These are phyloP conservation scores for Prunus yedoensis DNA, from an alignment of 331 rosid species.

Conservation along the genomic window DNA sequence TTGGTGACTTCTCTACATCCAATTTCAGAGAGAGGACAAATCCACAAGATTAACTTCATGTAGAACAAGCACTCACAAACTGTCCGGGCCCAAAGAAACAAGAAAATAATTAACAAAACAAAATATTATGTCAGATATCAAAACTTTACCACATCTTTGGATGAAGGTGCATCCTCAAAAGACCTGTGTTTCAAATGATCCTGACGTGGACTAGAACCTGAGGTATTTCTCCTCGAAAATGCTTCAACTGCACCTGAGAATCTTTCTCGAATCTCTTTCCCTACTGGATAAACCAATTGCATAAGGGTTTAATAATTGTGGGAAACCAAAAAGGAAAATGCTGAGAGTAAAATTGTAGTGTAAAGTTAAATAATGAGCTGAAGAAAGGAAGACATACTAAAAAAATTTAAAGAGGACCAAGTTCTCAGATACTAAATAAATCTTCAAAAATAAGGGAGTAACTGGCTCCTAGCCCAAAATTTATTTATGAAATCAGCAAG, in stretches of 20 bases:
- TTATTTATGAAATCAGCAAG: background rate
- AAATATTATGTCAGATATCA: constrained; percentile 5
- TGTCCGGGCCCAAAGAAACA: background rate
- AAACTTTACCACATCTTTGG: constrained; percentile 65
- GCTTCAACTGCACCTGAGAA: constrained; percentile 84
- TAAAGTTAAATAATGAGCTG: background rate
- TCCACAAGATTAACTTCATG: background rate
- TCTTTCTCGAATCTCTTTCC: constrained; percentile 85
- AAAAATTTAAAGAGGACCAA: background rate
- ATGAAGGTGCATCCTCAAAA: constrained; percentile 52
- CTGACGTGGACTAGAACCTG: constrained; percentile 60
- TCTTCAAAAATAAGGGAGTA: background rate
- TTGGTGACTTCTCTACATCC: background rate
- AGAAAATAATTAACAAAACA: background rate
- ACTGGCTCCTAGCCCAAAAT: background rate
- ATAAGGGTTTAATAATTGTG: constrained; percentile 29
- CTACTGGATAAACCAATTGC: constrained; percentile 56
- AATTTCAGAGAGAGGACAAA: background rate
- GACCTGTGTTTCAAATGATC: constrained; percentile 61
- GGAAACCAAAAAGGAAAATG: constrained; percentile 13
- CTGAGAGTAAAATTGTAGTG: background rate
- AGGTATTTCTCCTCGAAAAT: constrained; percentile 63
- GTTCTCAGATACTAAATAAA: background rate
- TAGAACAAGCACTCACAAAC: background rate
- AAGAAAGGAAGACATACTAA: background rate